A percentile compares a stretch with the other conserved stretches of the same genome.
Evolutionary conservation across 176 grass and related monocot species (phyloP).

Genomic region (Thinopyrum elongatum): DNA sequence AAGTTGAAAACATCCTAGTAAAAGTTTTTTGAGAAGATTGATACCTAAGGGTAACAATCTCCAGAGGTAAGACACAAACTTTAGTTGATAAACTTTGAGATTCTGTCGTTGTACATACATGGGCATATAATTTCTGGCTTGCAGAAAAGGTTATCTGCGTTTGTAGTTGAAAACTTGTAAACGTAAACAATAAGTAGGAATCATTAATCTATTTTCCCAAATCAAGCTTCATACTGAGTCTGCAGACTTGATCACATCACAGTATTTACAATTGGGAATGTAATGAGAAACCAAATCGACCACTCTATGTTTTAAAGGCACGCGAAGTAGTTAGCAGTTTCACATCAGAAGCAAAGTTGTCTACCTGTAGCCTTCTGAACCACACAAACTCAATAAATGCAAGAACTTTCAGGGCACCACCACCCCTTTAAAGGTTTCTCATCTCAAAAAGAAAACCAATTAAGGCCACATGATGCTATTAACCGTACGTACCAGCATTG

Average conservation of each 20-base stretch:
- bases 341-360: conserved; percentile 28
- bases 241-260: not conserved
- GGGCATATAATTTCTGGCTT: too few species aligned
- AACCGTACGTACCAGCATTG: not conserved
- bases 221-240: not conserved
- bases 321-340: conserved; percentile 9
- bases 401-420: not conserved
- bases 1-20: not conserved
- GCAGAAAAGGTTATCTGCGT: too few species aligned
- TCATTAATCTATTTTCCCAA: not conserved
- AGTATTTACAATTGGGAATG: not conserved
- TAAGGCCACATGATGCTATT: not conserved
- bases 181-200: not conserved
- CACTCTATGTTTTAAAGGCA: not conserved
- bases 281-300: not conserved
- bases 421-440: not conserved
- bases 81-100: not conserved
- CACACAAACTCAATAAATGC: conserved; percentile 21
- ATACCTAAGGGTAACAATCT: not conserved
- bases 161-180: conserved; percentile 14
- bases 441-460: not conserved
- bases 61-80: not conserved
- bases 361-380: conserved; percentile 30
- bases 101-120: not conserved
- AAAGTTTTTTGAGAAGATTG: not conserved